Conservation (phyloP, 2,329 filamentous ascomycete genomes). For the Fusarium nelsonii region DNA sequence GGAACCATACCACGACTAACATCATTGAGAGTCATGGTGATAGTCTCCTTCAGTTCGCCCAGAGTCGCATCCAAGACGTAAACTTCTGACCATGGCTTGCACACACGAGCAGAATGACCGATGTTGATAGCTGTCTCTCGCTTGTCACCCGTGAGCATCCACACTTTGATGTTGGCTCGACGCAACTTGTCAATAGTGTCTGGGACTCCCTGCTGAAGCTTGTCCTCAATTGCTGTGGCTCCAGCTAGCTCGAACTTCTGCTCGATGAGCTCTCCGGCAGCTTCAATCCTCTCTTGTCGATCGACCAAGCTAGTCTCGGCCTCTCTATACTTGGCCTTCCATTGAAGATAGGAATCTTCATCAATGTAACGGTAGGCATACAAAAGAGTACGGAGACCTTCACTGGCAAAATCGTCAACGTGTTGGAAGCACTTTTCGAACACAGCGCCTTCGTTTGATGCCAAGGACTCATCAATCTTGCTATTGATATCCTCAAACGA, state of each 20-base stretch:
- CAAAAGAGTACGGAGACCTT: conserved; percentile 86
- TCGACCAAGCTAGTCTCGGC: conserved; percentile 86
- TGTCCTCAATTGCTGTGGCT: conserved; percentile 93
- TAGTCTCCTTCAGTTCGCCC: conserved; percentile 75
- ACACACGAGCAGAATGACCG: conserved; percentile 86
- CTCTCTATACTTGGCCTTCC: conserved; percentile 82
- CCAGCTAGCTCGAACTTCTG: conserved; percentile 84
- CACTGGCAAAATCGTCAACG: conserved; percentile 87
- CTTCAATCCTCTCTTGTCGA: conserved; percentile 82
- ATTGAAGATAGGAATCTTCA: conserved; percentile 78
- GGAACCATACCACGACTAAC: conserved; percentile 77
- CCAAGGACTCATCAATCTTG: conserved; percentile 70
- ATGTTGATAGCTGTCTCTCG: conserved; percentile 94
- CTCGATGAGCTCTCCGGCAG: conserved; percentile 84
- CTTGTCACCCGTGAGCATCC: conserved; percentile 97
- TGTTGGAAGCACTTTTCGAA: conserved; percentile 92
- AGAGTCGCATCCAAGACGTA: conserved; percentile 77
- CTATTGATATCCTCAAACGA: conserved; percentile 60
- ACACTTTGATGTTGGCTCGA: conserved; percentile 91
- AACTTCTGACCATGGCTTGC: conserved; percentile 77
- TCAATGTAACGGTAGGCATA: conserved; percentile 85
- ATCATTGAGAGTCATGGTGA: conserved; percentile 74
- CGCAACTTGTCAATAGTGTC: conserved; percentile 92
- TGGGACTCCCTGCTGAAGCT: conserved; percentile 88
- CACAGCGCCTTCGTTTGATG: conserved; percentile 71